phyloP scores from a whole-genome alignment of 139 green algal species.

The Pleodorina starrii region DNA sequence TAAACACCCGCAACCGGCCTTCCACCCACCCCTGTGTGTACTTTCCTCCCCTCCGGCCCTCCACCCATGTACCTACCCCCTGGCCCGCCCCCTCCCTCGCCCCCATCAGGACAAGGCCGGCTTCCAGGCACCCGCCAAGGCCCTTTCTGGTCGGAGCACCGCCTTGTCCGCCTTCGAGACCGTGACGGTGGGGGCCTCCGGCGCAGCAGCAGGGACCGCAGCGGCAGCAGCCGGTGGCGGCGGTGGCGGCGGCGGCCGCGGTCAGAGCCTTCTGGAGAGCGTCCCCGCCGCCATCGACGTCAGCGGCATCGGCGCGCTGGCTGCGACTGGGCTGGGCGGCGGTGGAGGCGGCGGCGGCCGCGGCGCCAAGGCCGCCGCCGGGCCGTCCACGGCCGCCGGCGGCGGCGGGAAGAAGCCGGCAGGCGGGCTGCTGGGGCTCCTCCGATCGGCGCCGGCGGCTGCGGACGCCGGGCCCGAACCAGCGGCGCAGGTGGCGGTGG shows the following conservation, averaged over 20 bases:
- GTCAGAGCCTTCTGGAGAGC: slow-evolving; percentile 37
- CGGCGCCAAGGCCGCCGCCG: background rate
- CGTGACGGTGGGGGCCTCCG: background rate
- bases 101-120: slow-evolving; percentile 62
- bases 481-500: background rate
- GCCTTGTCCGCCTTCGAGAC: slow-evolving; percentile 51
- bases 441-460: slow-evolving; percentile 16
- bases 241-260: background rate
- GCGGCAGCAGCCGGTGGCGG: background rate
- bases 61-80: too few species aligned
- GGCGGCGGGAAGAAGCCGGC: background rate
- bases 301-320: slow-evolving; percentile 56
- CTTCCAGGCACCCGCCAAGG: slow-evolving; percentile 40
- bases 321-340: background rate
- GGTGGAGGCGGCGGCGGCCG: background rate
- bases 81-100: too few species aligned
- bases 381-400: background rate
- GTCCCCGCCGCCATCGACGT: slow-evolving; percentile 63
- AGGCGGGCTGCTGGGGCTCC: slow-evolving; percentile 24
- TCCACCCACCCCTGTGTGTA: too few species aligned
- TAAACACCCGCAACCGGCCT: too few species aligned
- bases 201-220: background rate
- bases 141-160: slow-evolving; percentile 16
- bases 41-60: too few species aligned
- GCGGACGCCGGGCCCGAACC: background rate